Evolutionary conservation across 1,139 yeast genomes (phyloP), one percentile per base, ranked within the genome.

Genomic region (Yamadazyma pseudoaaseri): DNA sequence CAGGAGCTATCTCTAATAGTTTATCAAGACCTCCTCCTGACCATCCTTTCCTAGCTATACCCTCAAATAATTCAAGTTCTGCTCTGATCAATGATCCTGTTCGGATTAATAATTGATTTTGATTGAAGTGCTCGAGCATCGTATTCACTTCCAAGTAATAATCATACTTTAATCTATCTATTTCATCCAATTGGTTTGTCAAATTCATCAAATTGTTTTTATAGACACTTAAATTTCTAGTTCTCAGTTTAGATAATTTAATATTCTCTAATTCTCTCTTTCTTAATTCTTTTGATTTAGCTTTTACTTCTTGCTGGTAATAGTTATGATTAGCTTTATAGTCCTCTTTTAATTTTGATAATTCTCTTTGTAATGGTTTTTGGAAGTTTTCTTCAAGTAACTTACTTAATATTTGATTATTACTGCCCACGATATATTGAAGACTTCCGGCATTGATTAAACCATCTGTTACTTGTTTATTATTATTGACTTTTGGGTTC

Each of bases 41-140:
- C 87, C 90, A 82, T 6, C 95, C 94, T 53, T 86, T 86, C 37
- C 80, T 70, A 0, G 95, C 95, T 22, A 87, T 77, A 14, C 85
- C 82, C 50, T 85, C 95, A 47, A 78, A 81, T 5, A 86, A 77
- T 49, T 86, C 94, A 21, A 87, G 76, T 50, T 86, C 92, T 2
- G 94, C 92, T 34, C 87, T 63, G 2, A 86, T 79, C 6, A 84
- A 65, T 0, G 84, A 71, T 1, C 89, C 85, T 1, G 86, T 71
- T 38, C 70, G 67, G 8, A 62, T 55, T 27, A 85, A 60, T 7
- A 85, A 63, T 22, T 70, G 63, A 14, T 65, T 65, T 30, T 81
- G 79, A 35, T 58, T 59, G 40, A 60, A 62, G 18, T 48, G 39
- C 30, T 62, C 65, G 17, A 62, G 47, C 34, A 86, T 71, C 3